Evolutionary conservation across 176 grass and related monocot species (phyloP).

Genomic region (Rhipidocladum racemiflorum): DNA sequence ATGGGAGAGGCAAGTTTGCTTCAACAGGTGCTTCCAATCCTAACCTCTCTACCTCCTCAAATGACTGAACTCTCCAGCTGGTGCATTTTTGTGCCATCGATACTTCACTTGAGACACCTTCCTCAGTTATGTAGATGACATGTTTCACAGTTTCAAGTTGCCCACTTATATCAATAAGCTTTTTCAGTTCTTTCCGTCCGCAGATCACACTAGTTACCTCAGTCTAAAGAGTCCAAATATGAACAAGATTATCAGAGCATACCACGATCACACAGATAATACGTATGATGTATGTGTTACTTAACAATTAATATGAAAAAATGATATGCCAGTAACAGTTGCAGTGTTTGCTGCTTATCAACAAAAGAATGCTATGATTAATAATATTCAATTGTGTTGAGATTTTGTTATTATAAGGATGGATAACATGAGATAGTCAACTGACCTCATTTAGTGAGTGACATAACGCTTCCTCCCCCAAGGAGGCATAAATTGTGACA

Average conservation of each 20-base stretch:
- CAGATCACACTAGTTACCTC: constrained; percentile 85
- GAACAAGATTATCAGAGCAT: constrained; percentile 18
- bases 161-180: constrained; percentile 71
- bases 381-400: neutral
- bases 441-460: constrained; percentile 94
- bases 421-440: neutral
- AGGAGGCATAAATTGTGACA: constrained; percentile 93
- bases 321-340: neutral
- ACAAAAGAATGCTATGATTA: neutral
- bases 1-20: constrained; percentile 55
- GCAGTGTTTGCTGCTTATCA: constrained; percentile 7
- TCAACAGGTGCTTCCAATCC: constrained; percentile 61
- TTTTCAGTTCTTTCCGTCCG: constrained; percentile 86
- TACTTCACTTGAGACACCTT: constrained; percentile 63
- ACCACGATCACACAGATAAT: neutral
- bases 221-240: constrained; percentile 59
- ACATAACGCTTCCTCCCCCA: constrained; percentile 85
- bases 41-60: constrained; percentile 75
- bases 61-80: constrained; percentile 63
- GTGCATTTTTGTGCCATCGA: constrained; percentile 69
- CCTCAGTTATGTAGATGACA: constrained; percentile 83
- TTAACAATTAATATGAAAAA: constrained; percentile 1
- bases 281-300: neutral
- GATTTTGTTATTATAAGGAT: neutral
- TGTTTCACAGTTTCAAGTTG: constrained; percentile 82